Conservation (phyloP, 352 stramenopile genomes). For the Pythium biforme region DNA sequence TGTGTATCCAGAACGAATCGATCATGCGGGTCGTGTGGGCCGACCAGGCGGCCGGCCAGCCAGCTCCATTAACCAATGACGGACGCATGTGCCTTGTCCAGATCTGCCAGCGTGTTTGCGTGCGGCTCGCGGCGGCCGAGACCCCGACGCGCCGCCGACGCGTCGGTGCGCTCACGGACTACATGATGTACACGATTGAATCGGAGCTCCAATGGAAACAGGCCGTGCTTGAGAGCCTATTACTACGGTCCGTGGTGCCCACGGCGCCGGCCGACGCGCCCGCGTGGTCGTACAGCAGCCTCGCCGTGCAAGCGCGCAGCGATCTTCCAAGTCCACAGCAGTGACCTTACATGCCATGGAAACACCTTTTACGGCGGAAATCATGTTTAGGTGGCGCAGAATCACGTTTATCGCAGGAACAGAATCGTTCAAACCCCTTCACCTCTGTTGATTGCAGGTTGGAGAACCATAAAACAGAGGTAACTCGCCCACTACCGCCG, state of each 20-base stretch:
- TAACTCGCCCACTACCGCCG: too few relatives aligned
- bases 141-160: conserved; percentile 14
- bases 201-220: conserved; percentile 21
- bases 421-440: too few relatives aligned
- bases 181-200: conserved; percentile 19
- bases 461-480: too few relatives aligned
- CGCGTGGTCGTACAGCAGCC: not conserved
- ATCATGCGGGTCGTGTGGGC: conserved; percentile 13
- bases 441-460: too few relatives aligned
- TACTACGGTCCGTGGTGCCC: not conserved
- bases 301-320: not conserved
- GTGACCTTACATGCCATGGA: too few relatives aligned
- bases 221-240: conserved; percentile 14
- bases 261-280: not conserved
- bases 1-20: conserved; percentile 11
- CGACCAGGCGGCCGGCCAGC: not conserved
- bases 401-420: too few relatives aligned
- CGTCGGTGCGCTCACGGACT: conserved; percentile 18
- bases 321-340: too few relatives aligned
- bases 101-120: conserved; percentile 12
- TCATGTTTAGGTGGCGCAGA: too few relatives aligned
- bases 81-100: conserved; percentile 7
- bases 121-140: conserved; percentile 8
- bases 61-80: not conserved
- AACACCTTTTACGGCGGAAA: too few relatives aligned